Evolutionary conservation across 148 eudicot genomes (phyloP).

Genomic region (Chenopodium album): DNA sequence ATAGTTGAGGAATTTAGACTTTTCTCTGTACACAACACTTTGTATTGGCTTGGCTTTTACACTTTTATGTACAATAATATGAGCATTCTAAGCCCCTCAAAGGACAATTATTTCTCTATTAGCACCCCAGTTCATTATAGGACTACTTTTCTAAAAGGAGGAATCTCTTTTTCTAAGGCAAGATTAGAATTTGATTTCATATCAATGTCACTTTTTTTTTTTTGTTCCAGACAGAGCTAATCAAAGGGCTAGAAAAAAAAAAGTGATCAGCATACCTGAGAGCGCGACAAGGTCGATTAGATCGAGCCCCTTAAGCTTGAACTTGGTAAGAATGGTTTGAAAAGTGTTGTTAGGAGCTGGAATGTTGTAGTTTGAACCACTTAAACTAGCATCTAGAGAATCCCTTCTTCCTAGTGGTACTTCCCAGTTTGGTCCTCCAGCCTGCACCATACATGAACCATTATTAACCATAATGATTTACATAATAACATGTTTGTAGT

Average conservation of each 20-base stretch:
- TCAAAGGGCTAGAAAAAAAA: background rate
- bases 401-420: constrained; percentile 89
- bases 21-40: background rate
- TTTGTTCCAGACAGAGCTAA: background rate
- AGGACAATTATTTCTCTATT: constrained; percentile 11
- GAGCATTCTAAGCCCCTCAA: background rate
- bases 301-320: constrained; percentile 66
- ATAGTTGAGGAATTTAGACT: background rate
- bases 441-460: constrained; percentile 32
- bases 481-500: too few relatives aligned
- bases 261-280: constrained; percentile 46
- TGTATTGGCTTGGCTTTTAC: background rate
- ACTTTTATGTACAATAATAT: constrained; percentile 24
- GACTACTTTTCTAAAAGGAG: constrained; percentile 9
- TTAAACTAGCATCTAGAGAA: constrained; percentile 69
- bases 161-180: constrained; percentile 11
- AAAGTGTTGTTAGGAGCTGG: constrained; percentile 95
- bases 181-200: constrained; percentile 26
- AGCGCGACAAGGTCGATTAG: constrained; percentile 78
- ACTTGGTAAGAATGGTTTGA: constrained; percentile 77
- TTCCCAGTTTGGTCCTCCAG: constrained; percentile 84
- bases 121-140: constrained; percentile 11
- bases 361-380: constrained; percentile 81
- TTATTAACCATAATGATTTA: too few relatives aligned
- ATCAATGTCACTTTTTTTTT: constrained; percentile 32